Conservation (phyloP, 768 basidiomycete genomes). For the Mycena belliarum region DNA sequence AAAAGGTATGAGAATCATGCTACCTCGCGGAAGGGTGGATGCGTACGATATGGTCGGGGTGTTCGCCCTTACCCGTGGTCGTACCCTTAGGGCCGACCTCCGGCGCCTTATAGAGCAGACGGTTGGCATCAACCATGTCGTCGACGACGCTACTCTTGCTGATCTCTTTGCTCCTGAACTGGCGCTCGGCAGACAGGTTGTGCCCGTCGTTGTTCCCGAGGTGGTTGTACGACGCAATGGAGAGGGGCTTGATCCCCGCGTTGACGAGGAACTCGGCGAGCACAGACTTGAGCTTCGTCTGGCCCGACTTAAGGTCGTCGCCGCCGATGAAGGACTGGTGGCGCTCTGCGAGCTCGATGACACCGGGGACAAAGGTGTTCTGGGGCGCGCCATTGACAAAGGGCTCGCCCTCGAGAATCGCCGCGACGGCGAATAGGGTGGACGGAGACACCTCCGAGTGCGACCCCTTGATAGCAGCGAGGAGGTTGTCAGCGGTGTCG, state of each 20-base stretch:
- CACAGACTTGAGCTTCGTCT: conserved; percentile 96
- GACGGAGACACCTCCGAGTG: conserved; percentile 97
- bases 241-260: conserved; percentile 96
- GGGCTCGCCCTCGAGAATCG: conserved; percentile 92
- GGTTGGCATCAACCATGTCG: conserved; percentile 95
- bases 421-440: conserved; percentile 91
- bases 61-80: conserved; percentile 81
- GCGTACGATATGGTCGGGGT: conserved; percentile 85
- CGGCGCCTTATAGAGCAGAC: conserved; percentile 86
- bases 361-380: conserved; percentile 98
- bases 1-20: not conserved
- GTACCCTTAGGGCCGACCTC: conserved; percentile 51
- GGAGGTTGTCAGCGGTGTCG: conserved; percentile 87
- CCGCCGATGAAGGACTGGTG: conserved; percentile 92
- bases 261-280: conserved; percentile 98
- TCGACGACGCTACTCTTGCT: conserved; percentile 96
- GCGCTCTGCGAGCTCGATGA: conserved; percentile 89
- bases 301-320: conserved; percentile 97
- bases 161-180: conserved; percentile 99
- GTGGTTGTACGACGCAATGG: conserved; percentile 98
- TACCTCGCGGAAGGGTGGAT: too few species aligned
- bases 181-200: conserved; percentile 85
- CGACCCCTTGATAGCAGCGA: conserved; percentile 77
- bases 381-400: conserved; percentile 98
- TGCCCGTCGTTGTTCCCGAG: conserved; percentile 97